A percentile compares a stretch with the other conserved stretches of the same genome.
These are phyloP conservation scores for Zymoseptoria pseudotritici DNA, from an alignment of 2,329 filamentous ascomycete genomes.

Conservation along the genomic window DNA sequence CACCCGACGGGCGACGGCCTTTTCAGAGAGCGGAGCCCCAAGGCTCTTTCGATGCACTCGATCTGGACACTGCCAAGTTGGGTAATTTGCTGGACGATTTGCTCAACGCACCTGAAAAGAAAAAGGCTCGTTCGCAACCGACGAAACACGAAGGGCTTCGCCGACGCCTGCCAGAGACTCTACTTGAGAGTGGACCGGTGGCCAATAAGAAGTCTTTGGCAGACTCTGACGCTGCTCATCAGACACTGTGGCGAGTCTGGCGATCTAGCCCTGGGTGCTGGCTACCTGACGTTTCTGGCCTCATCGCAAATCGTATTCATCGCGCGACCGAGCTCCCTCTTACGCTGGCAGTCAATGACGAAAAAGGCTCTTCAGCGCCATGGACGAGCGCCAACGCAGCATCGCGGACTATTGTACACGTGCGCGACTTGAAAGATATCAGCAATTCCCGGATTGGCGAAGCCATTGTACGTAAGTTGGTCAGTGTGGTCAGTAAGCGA, in stretches of 20 bases:
- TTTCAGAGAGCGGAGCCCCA: constrained; percentile 4
- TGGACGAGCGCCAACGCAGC: constrained; percentile 13
- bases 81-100: constrained; percentile 24
- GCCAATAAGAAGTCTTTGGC: neutral
- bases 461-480: constrained; percentile 61
- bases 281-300: constrained; percentile 15
- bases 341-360: constrained; percentile 1
- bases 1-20: neutral
- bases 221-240: constrained; percentile 2
- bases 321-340: neutral
- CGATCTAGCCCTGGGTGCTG: constrained; percentile 15
- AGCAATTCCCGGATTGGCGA: constrained; percentile 61
- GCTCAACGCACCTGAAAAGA: constrained; percentile 24
- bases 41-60: constrained; percentile 6
- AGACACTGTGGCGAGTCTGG: constrained; percentile 15
- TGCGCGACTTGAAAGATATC: constrained; percentile 74
- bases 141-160: neutral
- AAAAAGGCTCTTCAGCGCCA: neutral
- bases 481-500: constrained; percentile 62
- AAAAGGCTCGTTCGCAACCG: constrained; percentile 5
- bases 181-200: neutral
- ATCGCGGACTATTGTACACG: constrained; percentile 54
- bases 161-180: neutral
- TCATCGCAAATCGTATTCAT: constrained; percentile 8
- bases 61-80: constrained; percentile 26